A percentile compares a stretch with the other conserved stretches of the same genome.
phyloP scores from a whole-genome alignment of 257 asterid genomes.

The Solanum sejunctum region DNA sequence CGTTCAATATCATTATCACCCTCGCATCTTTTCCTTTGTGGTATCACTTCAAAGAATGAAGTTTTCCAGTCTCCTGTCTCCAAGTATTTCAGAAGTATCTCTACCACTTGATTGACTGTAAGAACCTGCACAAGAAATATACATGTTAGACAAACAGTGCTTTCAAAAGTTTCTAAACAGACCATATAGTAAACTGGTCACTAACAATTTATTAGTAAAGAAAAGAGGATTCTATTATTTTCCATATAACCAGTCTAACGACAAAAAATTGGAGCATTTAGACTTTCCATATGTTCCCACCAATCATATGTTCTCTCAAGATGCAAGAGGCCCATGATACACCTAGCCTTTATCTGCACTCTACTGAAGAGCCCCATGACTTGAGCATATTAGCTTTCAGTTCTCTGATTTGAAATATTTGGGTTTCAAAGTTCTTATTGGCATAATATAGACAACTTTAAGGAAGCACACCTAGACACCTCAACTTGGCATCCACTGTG shows the following conservation, averaged over 20 bases:
- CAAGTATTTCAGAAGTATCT: constrained; percentile 72
- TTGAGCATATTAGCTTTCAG: neutral
- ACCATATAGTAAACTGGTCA: neutral
- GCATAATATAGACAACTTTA: neutral
- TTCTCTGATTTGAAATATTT: neutral
- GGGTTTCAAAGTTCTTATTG: neutral
- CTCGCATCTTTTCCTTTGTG: constrained; percentile 78
- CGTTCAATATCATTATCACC: constrained; percentile 18
- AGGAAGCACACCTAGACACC: neutral
- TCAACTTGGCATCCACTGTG: neutral
- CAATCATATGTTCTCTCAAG: neutral
- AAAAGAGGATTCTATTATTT: neutral
- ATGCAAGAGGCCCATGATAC: neutral
- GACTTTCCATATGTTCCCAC: neutral
- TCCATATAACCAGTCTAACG: neutral
- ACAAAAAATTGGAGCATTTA: neutral
- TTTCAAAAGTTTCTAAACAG: neutral
- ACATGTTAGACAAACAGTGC: neutral
- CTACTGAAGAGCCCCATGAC: neutral
- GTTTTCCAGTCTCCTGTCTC: constrained; percentile 77
- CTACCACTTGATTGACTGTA: constrained; percentile 89
- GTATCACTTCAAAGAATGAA: constrained; percentile 76
- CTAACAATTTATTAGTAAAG: neutral
- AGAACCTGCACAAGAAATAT: constrained; percentile 46
- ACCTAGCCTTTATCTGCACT: neutral